Percentiles rank a stretch among this genome's conserved stretches.
phyloP scores from a whole-genome alignment of 805 yeast species.

The Barnettozyma wickerhamii region DNA sequence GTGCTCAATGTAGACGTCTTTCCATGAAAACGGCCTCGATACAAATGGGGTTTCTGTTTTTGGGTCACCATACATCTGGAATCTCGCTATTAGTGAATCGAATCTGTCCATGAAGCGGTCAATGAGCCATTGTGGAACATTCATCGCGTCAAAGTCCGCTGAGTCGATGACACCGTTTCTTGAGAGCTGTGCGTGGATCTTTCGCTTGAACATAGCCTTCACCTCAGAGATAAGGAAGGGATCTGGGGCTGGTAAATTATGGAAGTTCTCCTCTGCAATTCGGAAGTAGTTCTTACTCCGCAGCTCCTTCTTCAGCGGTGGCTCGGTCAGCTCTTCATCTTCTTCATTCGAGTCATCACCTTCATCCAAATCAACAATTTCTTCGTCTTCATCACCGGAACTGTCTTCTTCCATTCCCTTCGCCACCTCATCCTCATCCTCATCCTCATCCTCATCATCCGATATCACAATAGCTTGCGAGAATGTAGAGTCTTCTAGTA shows the following conservation, averaged over 20 bases:
- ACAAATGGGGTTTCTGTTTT: no score
- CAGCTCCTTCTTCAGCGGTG: not conserved
- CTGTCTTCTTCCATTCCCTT: no score
- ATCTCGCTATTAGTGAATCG: not conserved
- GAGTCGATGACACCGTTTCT: not conserved
- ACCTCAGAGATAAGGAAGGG: not conserved
- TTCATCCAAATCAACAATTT: not conserved
- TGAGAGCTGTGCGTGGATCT: not conserved
- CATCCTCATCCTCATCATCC: slow-evolving; percentile 1
- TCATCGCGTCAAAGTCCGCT: slow-evolving; percentile 1
- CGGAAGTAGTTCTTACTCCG: no score
- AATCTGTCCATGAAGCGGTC: not conserved
- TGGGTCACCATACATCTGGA: not conserved
- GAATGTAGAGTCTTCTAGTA: not conserved
- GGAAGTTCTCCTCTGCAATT: no score
- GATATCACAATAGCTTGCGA: not conserved
- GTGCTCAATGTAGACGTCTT: not conserved
- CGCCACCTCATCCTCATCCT: not conserved
- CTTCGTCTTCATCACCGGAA: not conserved
- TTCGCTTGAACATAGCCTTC: slow-evolving; percentile 1
- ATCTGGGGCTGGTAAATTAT: not conserved
- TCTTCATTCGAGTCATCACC: slow-evolving; percentile 1
- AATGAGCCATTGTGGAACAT: not conserved
- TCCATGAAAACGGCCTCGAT: not conserved
- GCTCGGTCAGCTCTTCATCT: not conserved